Evolutionary conservation across 2,329 filamentous ascomycete genomes (phyloP), one percentile per base, ranked within the genome.

Genomic region (Metarhizium sp.): DNA sequence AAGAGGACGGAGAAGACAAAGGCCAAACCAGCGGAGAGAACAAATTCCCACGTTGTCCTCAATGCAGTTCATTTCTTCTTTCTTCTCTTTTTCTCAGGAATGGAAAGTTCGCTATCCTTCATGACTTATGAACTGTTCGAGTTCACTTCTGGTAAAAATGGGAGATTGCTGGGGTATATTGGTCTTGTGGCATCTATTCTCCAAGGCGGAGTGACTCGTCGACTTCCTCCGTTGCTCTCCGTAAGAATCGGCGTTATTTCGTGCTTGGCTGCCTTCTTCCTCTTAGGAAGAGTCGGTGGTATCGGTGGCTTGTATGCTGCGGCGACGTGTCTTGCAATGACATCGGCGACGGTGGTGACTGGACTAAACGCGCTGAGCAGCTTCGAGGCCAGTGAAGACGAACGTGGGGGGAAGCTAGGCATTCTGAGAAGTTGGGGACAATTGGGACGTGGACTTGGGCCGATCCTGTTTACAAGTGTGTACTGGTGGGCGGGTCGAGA

Each of bases 401-500:
- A 97, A 72, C 79, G 92, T 45, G 94, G 94, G 3, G 85, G 85
- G 50, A 95, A 95, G 66, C 74, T 99, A 52, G 94, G 94, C 3
- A 86, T 89, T 56, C 79, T 97, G 62, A 79, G 94, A 32, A 84
- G 79, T 62, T 85, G 78, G 85, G 92, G 94, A 6, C 94, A 99
- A 75, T 80, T 92, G 4, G 94, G 94, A 2, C 81, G 94, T 38
- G 90, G 92, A 0, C 70, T 95, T 11, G 94, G 94, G 0, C 94
- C 94, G 0, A 70, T 99, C 4, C 73, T 95, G 40, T 99, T 99
- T 68, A 97, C 94, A 59, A 90, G 90, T 51, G 77, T 99, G 55
- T 99, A 99, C 74, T 99, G 94, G 94, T 99, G 94, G 94, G 92
- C 90, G 6, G 94, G 94, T 0, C 78, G 94, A 50, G 87, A 95